phyloP scores from a whole-genome alignment of 805 yeast species.

The Metschnikowia colocasiae region DNA sequence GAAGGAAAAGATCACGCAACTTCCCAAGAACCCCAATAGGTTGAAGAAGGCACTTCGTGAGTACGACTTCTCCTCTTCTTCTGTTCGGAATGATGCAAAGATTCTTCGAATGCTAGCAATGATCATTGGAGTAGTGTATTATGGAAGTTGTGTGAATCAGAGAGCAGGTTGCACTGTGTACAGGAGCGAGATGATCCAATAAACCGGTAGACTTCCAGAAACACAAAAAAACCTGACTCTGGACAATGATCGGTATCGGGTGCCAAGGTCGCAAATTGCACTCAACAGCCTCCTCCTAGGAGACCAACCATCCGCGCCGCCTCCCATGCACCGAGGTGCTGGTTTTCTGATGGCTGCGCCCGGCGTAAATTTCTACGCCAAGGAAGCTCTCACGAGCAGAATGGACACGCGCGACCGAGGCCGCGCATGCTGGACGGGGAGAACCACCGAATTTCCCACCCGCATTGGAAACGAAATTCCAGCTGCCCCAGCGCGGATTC shows the following conservation, averaged over 20 bases:
- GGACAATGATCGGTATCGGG: slow-evolving; percentile 64
- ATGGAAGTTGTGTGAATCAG: not conserved
- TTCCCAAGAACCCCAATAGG: slow-evolving; percentile 73
- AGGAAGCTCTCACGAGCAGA: slow-evolving; percentile 54
- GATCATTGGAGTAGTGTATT: slow-evolving; percentile 36
- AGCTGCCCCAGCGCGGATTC: slow-evolving; percentile 10
- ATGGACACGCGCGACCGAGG: slow-evolving; percentile 6
- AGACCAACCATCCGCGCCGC: slow-evolving; percentile 56
- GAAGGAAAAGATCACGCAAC: slow-evolving; percentile 77
- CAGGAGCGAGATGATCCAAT: not conserved
- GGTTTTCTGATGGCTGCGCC: slow-evolving; percentile 56
- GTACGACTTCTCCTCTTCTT: slow-evolving; percentile 75
- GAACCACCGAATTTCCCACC: slow-evolving; percentile 69
- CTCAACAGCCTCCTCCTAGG: slow-evolving; percentile 44
- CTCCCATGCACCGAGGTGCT: slow-evolving; percentile 46
- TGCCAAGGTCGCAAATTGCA: slow-evolving; percentile 58
- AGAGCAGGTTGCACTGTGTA: not conserved
- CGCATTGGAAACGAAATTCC: slow-evolving; percentile 21
- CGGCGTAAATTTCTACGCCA: slow-evolving; percentile 52
- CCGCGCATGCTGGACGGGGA: slow-evolving; percentile 33
- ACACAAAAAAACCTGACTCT: slow-evolving; percentile 34
- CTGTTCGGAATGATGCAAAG: slow-evolving; percentile 78
- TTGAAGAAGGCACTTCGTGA: slow-evolving; percentile 78
- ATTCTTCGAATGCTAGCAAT: slow-evolving; percentile 74
- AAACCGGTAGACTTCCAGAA: too few relatives aligned